A percentile compares a stretch with the other conserved stretches of the same genome.
Evolutionary conservation across 805 yeast species (phyloP).

Genomic region (Sugiyamaella chiloensis): DNA sequence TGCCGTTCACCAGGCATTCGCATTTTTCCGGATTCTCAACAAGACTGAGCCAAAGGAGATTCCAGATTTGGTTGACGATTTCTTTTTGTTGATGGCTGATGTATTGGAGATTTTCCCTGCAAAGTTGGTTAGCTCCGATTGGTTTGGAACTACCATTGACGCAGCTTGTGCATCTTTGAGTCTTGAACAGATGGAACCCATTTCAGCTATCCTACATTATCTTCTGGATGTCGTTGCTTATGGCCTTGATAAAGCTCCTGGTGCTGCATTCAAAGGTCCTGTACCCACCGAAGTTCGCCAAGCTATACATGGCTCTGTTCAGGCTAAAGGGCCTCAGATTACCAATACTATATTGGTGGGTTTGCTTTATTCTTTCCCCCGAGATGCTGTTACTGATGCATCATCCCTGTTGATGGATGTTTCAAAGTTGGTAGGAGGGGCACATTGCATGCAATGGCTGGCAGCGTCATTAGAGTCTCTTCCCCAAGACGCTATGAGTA

Average conservation of each 20-base stretch:
- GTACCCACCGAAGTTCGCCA: conserved; percentile 55
- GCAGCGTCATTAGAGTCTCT: conserved; percentile 51
- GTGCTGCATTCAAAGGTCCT: conserved; percentile 50
- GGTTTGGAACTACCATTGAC: conserved; percentile 47
- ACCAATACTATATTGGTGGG: conserved; percentile 57
- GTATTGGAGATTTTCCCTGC: conserved; percentile 70
- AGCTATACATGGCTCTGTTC: conserved; percentile 47
- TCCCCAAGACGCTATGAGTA: conserved; percentile 61
- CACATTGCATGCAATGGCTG: conserved; percentile 61
- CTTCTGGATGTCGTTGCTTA: conserved; percentile 78
- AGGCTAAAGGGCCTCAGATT: conserved; percentile 53
- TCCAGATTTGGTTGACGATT: conserved; percentile 82
- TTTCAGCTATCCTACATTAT: conserved; percentile 67
- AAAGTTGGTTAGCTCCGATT: conserved; percentile 44
- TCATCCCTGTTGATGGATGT: conserved; percentile 68
- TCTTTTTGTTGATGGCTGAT: conserved; percentile 75
- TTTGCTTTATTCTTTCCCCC: conserved; percentile 65
- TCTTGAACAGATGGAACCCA: conserved; percentile 67
- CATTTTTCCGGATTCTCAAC: conserved; percentile 46
- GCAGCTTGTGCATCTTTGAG: conserved; percentile 54
- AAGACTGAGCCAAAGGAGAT: conserved; percentile 46
- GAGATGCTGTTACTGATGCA: conserved; percentile 68
- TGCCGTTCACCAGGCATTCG: conserved; percentile 59
- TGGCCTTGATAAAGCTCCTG: conserved; percentile 80
- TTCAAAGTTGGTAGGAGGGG: conserved; percentile 42